A percentile compares a stretch with the other conserved stretches of the same genome.
These are phyloP conservation scores for Jatropha podagrica DNA, from an alignment of 441 rosid species.

Conservation along the genomic window DNA sequence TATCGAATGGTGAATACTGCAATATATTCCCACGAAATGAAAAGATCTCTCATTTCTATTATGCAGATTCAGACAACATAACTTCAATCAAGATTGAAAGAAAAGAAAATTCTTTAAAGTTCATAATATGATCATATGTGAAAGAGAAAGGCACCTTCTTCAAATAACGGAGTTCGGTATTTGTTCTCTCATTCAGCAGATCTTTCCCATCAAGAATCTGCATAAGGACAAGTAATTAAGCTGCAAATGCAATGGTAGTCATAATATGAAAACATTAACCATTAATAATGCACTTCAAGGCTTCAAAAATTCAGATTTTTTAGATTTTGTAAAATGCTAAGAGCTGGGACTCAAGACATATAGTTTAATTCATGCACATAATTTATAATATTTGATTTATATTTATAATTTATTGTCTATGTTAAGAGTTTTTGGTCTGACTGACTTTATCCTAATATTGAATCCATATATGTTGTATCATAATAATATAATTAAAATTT, in stretches of 20 bases:
- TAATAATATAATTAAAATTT: too few relatives aligned
- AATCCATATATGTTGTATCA: too few relatives aligned
- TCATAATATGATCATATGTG: neutral
- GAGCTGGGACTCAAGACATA: too few relatives aligned
- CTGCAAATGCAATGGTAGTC: neutral
- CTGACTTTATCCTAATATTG: too few relatives aligned
- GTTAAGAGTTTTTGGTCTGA: too few relatives aligned
- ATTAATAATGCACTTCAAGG: too few relatives aligned
- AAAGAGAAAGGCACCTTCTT: conserved; percentile 47
- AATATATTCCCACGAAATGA: neutral
- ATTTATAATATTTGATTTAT: too few relatives aligned
- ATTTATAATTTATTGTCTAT: too few relatives aligned
- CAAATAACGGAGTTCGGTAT: conserved; percentile 56
- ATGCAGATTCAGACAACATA: neutral
- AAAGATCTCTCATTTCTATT: neutral
- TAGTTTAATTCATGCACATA: too few relatives aligned
- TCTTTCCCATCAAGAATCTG: conserved; percentile 80
- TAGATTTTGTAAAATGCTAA: too few relatives aligned
- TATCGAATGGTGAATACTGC: neutral
- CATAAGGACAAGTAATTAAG: conserved; percentile 3
- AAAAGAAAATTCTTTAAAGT: neutral
- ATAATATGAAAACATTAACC: neutral
- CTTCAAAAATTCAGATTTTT: too few relatives aligned
- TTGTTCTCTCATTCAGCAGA: conserved; percentile 77
- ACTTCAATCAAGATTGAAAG: neutral